Evolutionary conservation across 768 basidiomycete species (phyloP).

Genomic region (Udeniomyces megalosporus): DNA sequence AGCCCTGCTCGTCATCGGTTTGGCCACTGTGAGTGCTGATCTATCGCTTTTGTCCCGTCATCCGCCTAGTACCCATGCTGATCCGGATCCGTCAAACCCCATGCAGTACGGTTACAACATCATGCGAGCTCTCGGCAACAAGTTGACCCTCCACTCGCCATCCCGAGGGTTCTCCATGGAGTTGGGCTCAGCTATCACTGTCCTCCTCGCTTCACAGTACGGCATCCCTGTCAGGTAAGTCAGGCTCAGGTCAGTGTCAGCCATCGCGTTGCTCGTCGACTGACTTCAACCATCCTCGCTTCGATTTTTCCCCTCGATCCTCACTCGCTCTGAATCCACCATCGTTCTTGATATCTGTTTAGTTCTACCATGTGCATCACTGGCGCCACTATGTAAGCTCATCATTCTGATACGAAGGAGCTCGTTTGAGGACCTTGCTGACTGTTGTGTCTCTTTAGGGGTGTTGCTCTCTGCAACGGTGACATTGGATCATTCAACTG

Average conservation of each 20-base stretch:
- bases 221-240: constrained; percentile 29
- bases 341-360: constrained; percentile 14
- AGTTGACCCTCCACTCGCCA: constrained; percentile 33
- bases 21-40: constrained; percentile 25
- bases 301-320: neutral
- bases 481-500: constrained; percentile 29
- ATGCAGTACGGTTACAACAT: constrained; percentile 30
- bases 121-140: constrained; percentile 31
- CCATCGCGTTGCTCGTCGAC: neutral
- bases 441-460: constrained; percentile 4
- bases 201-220: constrained; percentile 33
- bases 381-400: constrained; percentile 11
- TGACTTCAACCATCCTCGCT: neutral
- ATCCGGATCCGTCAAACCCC: constrained; percentile 16
- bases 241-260: neutral
- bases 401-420: neutral
- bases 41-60: constrained; percentile 10
- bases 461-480: constrained; percentile 29
- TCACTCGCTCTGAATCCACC: neutral
- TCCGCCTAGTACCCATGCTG: too few species aligned
- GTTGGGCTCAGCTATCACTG: constrained; percentile 34
- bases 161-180: constrained; percentile 36
- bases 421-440: neutral
- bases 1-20: constrained; percentile 23
- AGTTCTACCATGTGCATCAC: constrained; percentile 31